These are phyloP conservation scores for Plasmodium falciparum DNA, from an alignment of 169 alveolate genomes.

Conservation along the genomic window DNA sequence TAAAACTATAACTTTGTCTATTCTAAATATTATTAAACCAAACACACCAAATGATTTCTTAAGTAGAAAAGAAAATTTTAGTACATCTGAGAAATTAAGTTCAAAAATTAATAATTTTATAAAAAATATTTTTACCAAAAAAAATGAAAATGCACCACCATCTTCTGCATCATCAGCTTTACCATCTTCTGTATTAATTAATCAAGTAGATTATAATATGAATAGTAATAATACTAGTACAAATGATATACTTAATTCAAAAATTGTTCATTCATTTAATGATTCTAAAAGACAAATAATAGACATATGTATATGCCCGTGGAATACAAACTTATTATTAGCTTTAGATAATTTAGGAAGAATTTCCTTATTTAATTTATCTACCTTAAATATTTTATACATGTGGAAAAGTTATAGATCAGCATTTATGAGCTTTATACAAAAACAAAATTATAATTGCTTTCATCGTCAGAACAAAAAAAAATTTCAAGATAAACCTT, in stretches of 20 bases:
- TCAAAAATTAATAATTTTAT: conserved; percentile 64
- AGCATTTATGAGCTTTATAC: conserved; percentile 62
- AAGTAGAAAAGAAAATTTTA: conserved; percentile 46
- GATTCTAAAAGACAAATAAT: conserved; percentile 66
- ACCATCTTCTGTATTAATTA: not conserved
- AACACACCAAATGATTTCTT: conserved; percentile 18
- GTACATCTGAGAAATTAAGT: conserved; percentile 45
- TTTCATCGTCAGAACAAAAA: not conserved
- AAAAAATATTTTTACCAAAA: conserved; percentile 56
- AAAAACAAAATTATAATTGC: not conserved
- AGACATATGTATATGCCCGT: conserved; percentile 65
- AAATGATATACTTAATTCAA: conserved; percentile 24
- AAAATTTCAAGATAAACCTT: not conserved
- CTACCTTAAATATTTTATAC: conserved; percentile 40
- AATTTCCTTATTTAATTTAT: conserved; percentile 29
- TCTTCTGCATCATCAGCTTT: not conserved
- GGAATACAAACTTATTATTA: conserved; percentile 43
- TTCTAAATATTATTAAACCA: conserved; percentile 24
- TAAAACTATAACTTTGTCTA: conserved; percentile 26
- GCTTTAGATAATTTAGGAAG: conserved; percentile 68
- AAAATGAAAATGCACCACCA: conserved; percentile 20
- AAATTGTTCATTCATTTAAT: conserved; percentile 41
- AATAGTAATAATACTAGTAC: not conserved
- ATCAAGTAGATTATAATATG: not conserved
- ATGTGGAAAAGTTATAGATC: conserved; percentile 75